Evolutionary conservation across 371 early-diverging fungal species (phyloP).

Genomic region (Mortierella sp.): DNA sequence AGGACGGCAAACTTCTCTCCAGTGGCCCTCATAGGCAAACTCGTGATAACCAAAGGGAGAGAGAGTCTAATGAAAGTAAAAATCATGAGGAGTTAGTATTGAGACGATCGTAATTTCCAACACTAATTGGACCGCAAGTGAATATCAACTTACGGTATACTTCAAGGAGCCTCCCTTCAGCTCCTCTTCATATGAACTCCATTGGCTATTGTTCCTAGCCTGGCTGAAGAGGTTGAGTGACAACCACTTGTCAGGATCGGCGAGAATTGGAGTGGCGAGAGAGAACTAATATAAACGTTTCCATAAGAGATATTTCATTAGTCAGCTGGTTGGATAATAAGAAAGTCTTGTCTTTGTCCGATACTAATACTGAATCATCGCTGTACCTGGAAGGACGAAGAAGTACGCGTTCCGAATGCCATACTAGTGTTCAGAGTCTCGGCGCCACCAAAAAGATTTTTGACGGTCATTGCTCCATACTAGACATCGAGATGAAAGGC

Average conservation of each 20-base stretch:
- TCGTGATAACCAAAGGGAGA: constrained; percentile 78
- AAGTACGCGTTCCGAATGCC: constrained; percentile 79
- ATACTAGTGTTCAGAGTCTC: constrained; percentile 81
- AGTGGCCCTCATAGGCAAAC: constrained; percentile 74
- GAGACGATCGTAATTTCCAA: no score
- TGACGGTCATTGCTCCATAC: constrained; percentile 74
- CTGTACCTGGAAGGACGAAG: constrained; percentile 78
- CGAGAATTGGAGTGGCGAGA: constrained; percentile 40
- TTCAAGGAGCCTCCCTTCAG: constrained; percentile 53
- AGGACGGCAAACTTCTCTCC: constrained; percentile 85
- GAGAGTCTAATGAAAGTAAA: constrained; percentile 59
- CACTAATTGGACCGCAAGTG: neutral
- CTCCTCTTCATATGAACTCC: constrained; percentile 56
- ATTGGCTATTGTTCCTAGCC: constrained; percentile 56
- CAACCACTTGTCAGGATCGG: constrained; percentile 45
- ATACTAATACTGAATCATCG: neutral
- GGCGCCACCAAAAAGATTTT: constrained; percentile 89
- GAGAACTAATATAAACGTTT: constrained; percentile 21
- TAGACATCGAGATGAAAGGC: constrained; percentile 21
- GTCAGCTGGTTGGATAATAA: neutral
- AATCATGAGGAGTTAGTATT: constrained; percentile 39
- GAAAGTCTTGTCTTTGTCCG: neutral
- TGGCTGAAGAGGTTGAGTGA: constrained; percentile 55
- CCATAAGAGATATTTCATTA: neutral
- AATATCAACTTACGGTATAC: constrained; percentile 53